Percentiles rank a stretch among this genome's conserved stretches.
Conservation (phyloP, 2,329 filamentous ascomycete species). For the Aureobasidium sp. region DNA sequence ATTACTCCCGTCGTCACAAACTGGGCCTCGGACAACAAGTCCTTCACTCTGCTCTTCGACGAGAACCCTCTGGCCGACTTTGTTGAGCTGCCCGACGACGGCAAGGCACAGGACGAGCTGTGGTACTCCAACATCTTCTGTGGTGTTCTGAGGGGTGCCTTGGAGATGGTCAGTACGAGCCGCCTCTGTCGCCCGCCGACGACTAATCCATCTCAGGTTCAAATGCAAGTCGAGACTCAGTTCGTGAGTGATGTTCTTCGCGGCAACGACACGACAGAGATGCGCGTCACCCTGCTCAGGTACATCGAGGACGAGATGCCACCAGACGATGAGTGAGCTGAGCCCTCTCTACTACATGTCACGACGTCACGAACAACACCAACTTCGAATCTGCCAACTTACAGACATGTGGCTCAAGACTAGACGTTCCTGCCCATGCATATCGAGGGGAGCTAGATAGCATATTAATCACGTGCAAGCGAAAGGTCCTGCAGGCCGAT, state of each 20-base stretch:
- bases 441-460: neutral
- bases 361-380: neutral
- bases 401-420: neutral
- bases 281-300: conserved; percentile 83
- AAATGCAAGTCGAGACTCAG: conserved; percentile 97
- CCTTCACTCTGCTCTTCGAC: conserved; percentile 93
- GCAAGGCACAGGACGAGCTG: conserved; percentile 87
- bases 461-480: neutral
- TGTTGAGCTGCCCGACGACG: conserved; percentile 94
- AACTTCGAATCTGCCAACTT: neutral
- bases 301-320: conserved; percentile 98
- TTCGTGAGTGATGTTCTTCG: conserved; percentile 91
- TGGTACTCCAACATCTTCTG: conserved; percentile 99
- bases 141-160: conserved; percentile 78
- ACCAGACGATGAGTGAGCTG: conserved; percentile 77
- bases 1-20: conserved; percentile 89
- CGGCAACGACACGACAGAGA: conserved; percentile 94
- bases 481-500: neutral
- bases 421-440: neutral
- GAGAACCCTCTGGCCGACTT: conserved; percentile 97
- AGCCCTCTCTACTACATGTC: neutral
- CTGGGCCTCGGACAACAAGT: conserved; percentile 93
- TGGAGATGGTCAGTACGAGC: conserved; percentile 72
- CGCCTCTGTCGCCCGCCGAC: neutral
- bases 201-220: conserved; percentile 48